These are phyloP conservation scores for Pseudocercospora eumusae DNA, from an alignment of 2,329 filamentous ascomycete species.

Conservation along the genomic window DNA sequence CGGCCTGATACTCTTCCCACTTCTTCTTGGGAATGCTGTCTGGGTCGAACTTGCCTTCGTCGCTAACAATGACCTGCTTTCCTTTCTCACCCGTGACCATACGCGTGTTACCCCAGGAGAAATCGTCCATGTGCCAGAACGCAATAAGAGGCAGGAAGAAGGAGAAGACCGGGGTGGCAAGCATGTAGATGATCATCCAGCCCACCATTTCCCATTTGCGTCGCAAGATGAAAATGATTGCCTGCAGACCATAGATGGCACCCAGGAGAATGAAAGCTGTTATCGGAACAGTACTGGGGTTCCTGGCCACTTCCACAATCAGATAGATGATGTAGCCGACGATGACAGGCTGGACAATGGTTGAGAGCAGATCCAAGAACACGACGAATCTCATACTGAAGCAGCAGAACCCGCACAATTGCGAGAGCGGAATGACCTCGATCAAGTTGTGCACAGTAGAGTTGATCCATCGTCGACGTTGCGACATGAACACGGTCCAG, in stretches of 20 bases:
- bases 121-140: slow-evolving; percentile 99
- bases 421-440: slow-evolving; percentile 87
- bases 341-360: slow-evolving; percentile 86
- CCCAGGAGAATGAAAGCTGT: slow-evolving; percentile 88
- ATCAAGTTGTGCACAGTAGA: slow-evolving; percentile 97
- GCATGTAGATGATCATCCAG: slow-evolving; percentile 96
- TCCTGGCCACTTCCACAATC: slow-evolving; percentile 68
- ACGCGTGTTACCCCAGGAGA: slow-evolving; percentile 98
- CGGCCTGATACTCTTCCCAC: slow-evolving; percentile 98
- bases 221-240: slow-evolving; percentile 92
- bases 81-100: slow-evolving; percentile 92
- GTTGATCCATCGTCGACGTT: slow-evolving; percentile 99
- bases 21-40: slow-evolving; percentile 91
- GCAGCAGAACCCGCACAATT: slow-evolving; percentile 99
- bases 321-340: slow-evolving; percentile 88
- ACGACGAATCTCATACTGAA: slow-evolving; percentile 99
- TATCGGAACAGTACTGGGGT: slow-evolving; percentile 68
- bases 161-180: slow-evolving; percentile 88
- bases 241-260: slow-evolving; percentile 92
- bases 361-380: slow-evolving; percentile 89
- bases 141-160: slow-evolving; percentile 88
- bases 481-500: slow-evolving; percentile 92
- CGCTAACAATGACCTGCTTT: slow-evolving; percentile 86
- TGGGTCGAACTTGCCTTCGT: slow-evolving; percentile 98
- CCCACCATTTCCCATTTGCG: slow-evolving; percentile 99